Conservation (phyloP, 306 rosid species). For the Lotus japonicus region DNA sequence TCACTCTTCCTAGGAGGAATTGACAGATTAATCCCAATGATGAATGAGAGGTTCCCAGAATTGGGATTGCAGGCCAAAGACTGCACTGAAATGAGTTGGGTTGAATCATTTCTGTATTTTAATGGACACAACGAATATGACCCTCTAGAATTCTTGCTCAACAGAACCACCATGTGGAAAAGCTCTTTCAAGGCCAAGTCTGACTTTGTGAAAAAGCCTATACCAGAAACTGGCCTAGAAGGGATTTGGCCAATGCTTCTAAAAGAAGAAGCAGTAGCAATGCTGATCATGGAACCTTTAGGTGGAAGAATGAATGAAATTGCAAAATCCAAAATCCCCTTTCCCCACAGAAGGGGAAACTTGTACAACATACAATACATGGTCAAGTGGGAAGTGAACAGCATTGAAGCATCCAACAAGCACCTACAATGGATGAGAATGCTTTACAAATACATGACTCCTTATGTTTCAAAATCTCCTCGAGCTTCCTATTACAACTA, state of each 20-base stretch:
- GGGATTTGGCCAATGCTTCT: conserved; percentile 44
- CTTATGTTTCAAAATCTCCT: conserved; percentile 32
- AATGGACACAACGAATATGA: conserved; percentile 28
- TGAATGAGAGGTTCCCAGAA: conserved; percentile 47
- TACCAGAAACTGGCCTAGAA: conserved; percentile 30
- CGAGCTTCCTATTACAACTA: conserved; percentile 28
- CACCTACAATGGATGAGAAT: conserved; percentile 20
- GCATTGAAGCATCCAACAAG: background rate
- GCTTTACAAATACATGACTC: conserved; percentile 30
- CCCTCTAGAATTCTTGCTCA: conserved; percentile 34
- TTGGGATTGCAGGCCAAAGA: conserved; percentile 41
- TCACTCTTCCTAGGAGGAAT: conserved; percentile 37
- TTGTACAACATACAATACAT: conserved; percentile 32
- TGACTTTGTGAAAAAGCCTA: conserved; percentile 42
- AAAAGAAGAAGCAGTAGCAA: conserved; percentile 21
- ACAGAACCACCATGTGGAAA: conserved; percentile 28
- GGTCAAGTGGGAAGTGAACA: conserved; percentile 20
- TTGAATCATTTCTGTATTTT: conserved; percentile 34
- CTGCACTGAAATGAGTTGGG: conserved; percentile 58
- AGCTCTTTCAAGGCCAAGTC: conserved; percentile 56
- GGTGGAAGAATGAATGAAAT: conserved; percentile 55
- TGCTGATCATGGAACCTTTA: conserved; percentile 38
- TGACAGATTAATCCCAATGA: conserved; percentile 26
- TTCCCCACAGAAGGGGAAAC: conserved; percentile 55
- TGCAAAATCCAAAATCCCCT: conserved; percentile 35